Base-by-base conservation (phyloP, 2,329 filamentous ascomycete genomes). In the Xylariaceae sp. region DNA sequence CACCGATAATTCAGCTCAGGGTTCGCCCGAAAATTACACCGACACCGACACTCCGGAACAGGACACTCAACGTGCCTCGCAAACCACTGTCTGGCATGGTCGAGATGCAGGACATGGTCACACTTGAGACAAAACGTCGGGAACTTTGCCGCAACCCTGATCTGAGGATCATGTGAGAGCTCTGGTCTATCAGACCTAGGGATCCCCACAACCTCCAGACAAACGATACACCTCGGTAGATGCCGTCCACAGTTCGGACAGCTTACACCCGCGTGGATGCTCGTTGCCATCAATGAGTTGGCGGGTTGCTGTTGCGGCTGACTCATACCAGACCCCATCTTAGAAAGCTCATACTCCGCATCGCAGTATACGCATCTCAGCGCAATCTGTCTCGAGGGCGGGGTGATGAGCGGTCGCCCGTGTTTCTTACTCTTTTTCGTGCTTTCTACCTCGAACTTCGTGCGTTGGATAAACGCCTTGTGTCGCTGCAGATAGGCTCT, bases 301-400 rank as follows among this genome's bases (percentile, higher is more conserved):
- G 72, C 58, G 54, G 65, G 54, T 49, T 40, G 49, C 36, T 52
- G 53, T 17, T 44, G 45, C 35, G 32, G 49, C 42, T 38, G 22
- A 27, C 22, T 27, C 4, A 27, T 7, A 27, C 22, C 22, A 15
- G 46, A 31, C n/a, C 52, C 53, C 18, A 48, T 51, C 54, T 73
- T 75, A 38, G 73, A 71, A 19, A 78, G 69, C 32, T 73, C 77
- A 44, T 77, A 77, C 62, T 81, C 76, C 32, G 79, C 75, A 60
- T 87, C 83, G 70, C 89, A 94, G 70, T 89, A 88, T 42, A 86
- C 78, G 68, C 89, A 94, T 42, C 87, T 81, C 43, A 94, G 78
- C 5, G 85, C 82, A 46, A 92, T 81, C 68, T 89, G 87, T 31
- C 84, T 75, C 2, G 81, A 81, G 1, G 85, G 78, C 1, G 84